Evolutionary conservation across 176 grass and related monocot genomes (phyloP).

Genomic region (Eragrostis nindensis): DNA sequence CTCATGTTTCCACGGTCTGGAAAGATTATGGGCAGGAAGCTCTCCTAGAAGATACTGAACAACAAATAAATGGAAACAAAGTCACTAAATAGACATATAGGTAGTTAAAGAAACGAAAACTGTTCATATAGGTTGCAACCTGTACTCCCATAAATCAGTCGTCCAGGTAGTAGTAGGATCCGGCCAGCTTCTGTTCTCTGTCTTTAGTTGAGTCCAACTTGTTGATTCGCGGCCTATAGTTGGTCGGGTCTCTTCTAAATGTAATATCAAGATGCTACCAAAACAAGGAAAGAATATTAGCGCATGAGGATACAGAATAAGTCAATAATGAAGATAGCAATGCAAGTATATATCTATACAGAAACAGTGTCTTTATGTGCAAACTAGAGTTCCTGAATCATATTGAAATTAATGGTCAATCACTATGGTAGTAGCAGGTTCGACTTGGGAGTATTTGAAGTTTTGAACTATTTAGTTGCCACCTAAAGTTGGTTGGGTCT

Average conservation of each 20-base stretch:
- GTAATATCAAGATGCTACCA: conserved; percentile 87
- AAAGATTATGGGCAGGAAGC: not conserved
- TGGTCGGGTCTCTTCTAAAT: conserved; percentile 87
- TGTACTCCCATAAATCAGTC: conserved; percentile 51
- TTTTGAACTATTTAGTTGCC: conserved; percentile 55
- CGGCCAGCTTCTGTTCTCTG: conserved; percentile 78
- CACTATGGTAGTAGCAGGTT: conserved; percentile 58
- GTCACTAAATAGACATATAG: not conserved
- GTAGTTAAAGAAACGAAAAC: not conserved
- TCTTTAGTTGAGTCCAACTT: conserved; percentile 90
- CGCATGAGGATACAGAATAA: not conserved
- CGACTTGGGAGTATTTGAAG: conserved; percentile 47
- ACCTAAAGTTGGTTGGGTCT: conserved; percentile 64
- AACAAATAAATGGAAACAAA: not conserved
- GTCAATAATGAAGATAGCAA: not conserved
- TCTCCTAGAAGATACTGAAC: conserved; percentile 36
- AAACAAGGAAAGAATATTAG: conserved; percentile 26
- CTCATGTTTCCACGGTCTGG: conserved; percentile 1
- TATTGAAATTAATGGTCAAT: conserved; percentile 39
- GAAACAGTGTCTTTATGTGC: not conserved
- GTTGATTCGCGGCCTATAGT: conserved; percentile 91
- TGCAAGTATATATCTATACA: no score
- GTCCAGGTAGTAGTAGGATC: conserved; percentile 87
- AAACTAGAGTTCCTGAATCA: not conserved
- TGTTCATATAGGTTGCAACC: not conserved